Base-by-base conservation (phyloP, 768 basidiomycete species). In the Cystofilobasidium macerans region DNA sequence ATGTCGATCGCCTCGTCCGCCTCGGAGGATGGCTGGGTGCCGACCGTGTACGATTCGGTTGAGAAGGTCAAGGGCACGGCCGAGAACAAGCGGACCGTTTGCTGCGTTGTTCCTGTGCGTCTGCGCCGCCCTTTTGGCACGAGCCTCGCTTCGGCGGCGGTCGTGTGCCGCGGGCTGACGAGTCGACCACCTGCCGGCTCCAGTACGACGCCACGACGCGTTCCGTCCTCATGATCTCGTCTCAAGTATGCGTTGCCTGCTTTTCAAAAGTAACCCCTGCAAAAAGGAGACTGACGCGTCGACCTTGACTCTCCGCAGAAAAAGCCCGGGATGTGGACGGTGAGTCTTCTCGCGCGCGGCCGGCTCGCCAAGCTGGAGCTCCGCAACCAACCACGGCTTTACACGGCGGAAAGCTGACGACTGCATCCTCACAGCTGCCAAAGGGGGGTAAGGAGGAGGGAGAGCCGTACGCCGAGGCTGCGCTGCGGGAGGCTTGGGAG, bases 401-500 rank as follows among this genome's bases (percentile, higher is more conserved):
- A 18, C 13, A 26, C 14, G 16, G 24, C 33, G 1, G 14, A 2
- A 4, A 20, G 3, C 32, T 33, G 30, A 9, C 24, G 16, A 3
- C 26, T n/a, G 16, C 26, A 2, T 40, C 35, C 11, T 9, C 8
- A 33, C 57, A 60, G 58, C 43, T 60, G 58, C 58, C 58, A 12
- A 60, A 60, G 26, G 58, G 58, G 42, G 58, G 58, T 22, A 60
- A 45, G 43, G 58, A 60, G 13, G 58, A 60, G 26, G 58, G 58
- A 7, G 58, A 60, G 43, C 38, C 58, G 24, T 60, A 38, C 20
- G 38, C 38, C 24, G 58, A 40, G 43, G 58, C 58, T 2, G 58
- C 58, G 58, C 24, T 60, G 43, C 38, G 58, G 22, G 58, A 60
- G 36, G 58, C 58, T 13, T 60, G 58, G 58, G 58, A 60, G 30